These are phyloP conservation scores for Cajanus cajan DNA, from an alignment of 306 rosid species.

Conservation along the genomic window DNA sequence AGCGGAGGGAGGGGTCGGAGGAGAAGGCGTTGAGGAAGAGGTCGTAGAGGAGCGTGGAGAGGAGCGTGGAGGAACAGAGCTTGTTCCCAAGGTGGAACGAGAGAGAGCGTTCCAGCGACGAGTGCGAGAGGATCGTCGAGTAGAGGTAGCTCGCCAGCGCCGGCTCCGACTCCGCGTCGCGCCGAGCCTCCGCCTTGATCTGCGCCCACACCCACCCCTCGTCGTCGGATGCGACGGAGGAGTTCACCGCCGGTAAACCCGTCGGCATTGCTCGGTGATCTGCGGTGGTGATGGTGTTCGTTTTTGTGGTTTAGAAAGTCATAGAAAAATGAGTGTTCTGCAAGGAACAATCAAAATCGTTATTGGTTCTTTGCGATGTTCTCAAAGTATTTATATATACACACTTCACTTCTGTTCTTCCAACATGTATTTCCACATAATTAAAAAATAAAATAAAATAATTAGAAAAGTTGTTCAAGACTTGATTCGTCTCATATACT, in stretches of 20 bases:
- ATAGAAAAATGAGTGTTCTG: not conserved
- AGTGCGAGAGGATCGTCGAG: conserved; percentile 84
- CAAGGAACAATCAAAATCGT: not conserved
- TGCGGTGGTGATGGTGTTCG: not conserved
- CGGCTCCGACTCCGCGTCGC: conserved; percentile 90
- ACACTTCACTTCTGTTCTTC: too few species aligned
- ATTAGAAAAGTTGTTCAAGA: too few species aligned
- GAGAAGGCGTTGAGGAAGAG: conserved; percentile 80
- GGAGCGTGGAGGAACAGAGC: conserved; percentile 91
- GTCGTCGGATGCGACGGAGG: conserved; percentile 27
- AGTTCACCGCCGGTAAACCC: conserved; percentile 39
- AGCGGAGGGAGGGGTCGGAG: conserved; percentile 53
- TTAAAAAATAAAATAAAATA: too few species aligned
- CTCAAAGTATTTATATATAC: not conserved
- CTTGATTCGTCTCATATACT: too few species aligned
- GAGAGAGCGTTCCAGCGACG: conserved; percentile 72
- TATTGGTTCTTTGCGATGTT: not conserved
- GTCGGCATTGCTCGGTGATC: conserved; percentile 50
- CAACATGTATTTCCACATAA: too few species aligned
- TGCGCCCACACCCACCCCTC: conserved; percentile 70
- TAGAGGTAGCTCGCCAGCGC: conserved; percentile 92
- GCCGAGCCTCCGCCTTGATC: conserved; percentile 84
- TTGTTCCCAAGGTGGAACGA: conserved; percentile 90
- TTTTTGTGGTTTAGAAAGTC: not conserved
- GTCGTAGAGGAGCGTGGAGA: conserved; percentile 87